These are phyloP conservation scores for Bolboschoenus planiculmis DNA, from an alignment of 176 grass and related monocot genomes.

Conservation along the genomic window DNA sequence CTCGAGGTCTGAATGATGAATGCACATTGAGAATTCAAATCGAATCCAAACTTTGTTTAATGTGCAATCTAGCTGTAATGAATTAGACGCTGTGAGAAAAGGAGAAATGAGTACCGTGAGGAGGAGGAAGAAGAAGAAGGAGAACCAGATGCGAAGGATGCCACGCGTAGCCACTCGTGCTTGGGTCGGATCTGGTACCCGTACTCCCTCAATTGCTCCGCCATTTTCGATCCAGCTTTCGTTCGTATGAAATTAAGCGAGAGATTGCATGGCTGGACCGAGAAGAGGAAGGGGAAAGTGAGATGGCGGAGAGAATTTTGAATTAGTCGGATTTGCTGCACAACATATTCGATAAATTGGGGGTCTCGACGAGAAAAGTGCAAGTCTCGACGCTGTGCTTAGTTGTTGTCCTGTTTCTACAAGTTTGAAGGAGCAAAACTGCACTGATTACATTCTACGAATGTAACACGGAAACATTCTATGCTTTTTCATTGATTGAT, in stretches of 20 bases:
- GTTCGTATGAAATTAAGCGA: not conserved
- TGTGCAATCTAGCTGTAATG: not conserved
- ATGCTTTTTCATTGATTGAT: not conserved
- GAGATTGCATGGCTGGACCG: not conserved
- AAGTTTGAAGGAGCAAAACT: not conserved
- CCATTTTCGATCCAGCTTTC: constrained; percentile 34
- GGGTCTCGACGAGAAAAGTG: not conserved
- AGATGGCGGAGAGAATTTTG: constrained; percentile 7
- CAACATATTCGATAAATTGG: not conserved
- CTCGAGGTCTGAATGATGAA: not conserved
- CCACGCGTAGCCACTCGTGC: constrained; percentile 31
- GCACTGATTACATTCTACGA: not conserved
- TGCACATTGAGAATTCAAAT: not conserved
- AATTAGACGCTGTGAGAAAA: not conserved
- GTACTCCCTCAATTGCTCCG: constrained; percentile 42
- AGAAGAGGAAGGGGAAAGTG: constrained; percentile 3
- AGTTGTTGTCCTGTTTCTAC: not conserved
- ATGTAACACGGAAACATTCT: not conserved
- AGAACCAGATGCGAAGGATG: constrained; percentile 34
- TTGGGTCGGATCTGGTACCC: constrained; percentile 34
- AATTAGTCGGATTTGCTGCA: not conserved
- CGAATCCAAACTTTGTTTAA: not conserved
- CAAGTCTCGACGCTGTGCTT: not conserved
- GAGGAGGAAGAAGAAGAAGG: constrained; percentile 20
- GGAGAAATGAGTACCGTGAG: constrained; percentile 9